phyloP scores from a whole-genome alignment of 2,329 filamentous ascomycete genomes.

The Drechslerella dactyloides region DNA sequence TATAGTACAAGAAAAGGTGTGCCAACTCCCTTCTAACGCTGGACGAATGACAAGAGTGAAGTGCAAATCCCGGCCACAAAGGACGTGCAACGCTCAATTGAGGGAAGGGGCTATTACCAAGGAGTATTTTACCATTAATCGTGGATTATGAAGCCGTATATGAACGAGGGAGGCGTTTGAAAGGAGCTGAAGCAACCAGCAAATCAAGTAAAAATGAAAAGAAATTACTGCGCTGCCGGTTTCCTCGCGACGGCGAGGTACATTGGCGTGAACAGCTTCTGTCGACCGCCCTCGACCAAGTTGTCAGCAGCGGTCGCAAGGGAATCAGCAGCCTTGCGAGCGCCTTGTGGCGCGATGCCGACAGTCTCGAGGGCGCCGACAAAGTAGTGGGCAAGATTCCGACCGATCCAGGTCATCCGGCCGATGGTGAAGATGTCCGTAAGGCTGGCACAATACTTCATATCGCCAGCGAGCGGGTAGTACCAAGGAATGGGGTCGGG shows the following conservation, averaged over 20 bases:
- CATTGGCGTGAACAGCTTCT: slow-evolving; percentile 98
- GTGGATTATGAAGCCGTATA: slow-evolving; percentile 2
- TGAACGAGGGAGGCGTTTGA: background rate
- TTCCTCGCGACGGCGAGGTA: slow-evolving; percentile 95
- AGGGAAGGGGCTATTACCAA: slow-evolving; percentile 1
- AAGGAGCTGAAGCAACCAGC: background rate
- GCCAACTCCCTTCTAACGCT: background rate
- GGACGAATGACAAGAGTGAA: background rate
- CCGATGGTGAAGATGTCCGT: slow-evolving; percentile 82
- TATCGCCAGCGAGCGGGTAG: slow-evolving; percentile 85
- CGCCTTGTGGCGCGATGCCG: slow-evolving; percentile 77
- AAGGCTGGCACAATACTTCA: slow-evolving; percentile 79
- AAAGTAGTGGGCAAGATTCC: slow-evolving; percentile 75
- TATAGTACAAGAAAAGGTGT: slow-evolving; percentile 4
- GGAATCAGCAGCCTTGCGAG: slow-evolving; percentile 93
- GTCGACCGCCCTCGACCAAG: slow-evolving; percentile 78
- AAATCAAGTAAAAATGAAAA: background rate
- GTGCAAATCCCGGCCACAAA: background rate
- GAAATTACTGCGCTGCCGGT: slow-evolving; percentile 60
- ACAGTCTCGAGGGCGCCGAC: slow-evolving; percentile 77
- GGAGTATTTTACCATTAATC: slow-evolving; percentile 1
- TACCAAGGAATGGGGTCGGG: slow-evolving; percentile 85
- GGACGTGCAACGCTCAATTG: background rate
- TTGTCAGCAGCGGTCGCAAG: slow-evolving; percentile 81
- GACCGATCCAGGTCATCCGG: slow-evolving; percentile 86